A percentile compares a stretch with the other conserved stretches of the same genome.
These are phyloP conservation scores for Dendrocalamus latiflorus DNA, from an alignment of 202 grass and related monocot species.

Conservation along the genomic window DNA sequence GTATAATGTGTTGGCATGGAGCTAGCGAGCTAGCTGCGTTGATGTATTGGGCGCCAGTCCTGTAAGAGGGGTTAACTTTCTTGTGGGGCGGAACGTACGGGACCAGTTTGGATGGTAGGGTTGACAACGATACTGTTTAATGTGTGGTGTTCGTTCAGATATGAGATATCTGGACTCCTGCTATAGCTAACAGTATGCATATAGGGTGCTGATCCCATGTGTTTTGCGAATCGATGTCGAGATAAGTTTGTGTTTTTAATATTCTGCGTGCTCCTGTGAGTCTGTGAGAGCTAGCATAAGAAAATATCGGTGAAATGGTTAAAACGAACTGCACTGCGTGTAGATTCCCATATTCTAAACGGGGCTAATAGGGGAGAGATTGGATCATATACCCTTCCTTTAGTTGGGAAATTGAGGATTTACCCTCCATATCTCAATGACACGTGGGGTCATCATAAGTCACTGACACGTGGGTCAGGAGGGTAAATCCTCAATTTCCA, in stretches of 20 bases:
- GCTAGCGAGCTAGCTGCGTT: not conserved
- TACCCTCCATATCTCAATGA: too few species aligned
- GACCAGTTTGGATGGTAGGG: slow-evolving; percentile 32
- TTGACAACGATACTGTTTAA: slow-evolving; percentile 40
- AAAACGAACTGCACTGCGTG: not conserved
- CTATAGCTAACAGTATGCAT: not conserved
- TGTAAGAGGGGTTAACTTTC: slow-evolving; percentile 37
- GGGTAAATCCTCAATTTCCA: too few species aligned
- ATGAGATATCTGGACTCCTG: slow-evolving; percentile 2
- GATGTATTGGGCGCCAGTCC: slow-evolving; percentile 21
- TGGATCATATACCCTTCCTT: too few species aligned
- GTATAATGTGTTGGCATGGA: slow-evolving; percentile 26
- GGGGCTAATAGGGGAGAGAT: too few species aligned
- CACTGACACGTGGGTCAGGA: too few species aligned
- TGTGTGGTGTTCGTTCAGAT: not conserved
- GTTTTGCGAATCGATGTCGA: too few species aligned
- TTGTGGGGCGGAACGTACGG: slow-evolving; percentile 9
- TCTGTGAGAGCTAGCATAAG: too few species aligned
- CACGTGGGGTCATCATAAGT: too few species aligned
- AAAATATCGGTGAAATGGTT: not conserved
- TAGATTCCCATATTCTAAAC: not conserved
- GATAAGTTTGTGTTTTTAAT: not conserved
- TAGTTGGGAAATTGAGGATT: too few species aligned
- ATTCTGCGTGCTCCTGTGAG: not conserved
- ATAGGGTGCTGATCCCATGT: too few species aligned